Conservation (phyloP, 768 basidiomycete species). For the Hygrophoropsis aurantiaca region DNA sequence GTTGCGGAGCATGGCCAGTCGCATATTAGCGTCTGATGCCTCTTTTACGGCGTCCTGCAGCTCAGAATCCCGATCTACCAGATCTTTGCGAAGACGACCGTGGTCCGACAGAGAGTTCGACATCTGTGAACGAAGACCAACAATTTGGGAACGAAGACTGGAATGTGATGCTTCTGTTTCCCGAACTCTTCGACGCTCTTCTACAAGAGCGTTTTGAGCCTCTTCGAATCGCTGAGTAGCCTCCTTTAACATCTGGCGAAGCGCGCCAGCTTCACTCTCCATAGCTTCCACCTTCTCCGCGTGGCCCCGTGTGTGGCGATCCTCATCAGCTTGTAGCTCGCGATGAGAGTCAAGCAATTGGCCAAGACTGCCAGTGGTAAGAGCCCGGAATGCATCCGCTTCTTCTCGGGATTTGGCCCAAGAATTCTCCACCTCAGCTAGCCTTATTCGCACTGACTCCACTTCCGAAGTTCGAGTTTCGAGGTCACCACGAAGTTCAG, state of each 20-base stretch:
- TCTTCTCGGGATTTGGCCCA: slow-evolving; percentile 94
- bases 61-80: slow-evolving; percentile 63
- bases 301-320: slow-evolving; percentile 70
- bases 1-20: slow-evolving; percentile 76
- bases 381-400: slow-evolving; percentile 83
- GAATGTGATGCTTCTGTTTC: slow-evolving; percentile 67
- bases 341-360: slow-evolving; percentile 87
- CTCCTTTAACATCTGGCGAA: slow-evolving; percentile 82
- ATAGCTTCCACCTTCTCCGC: slow-evolving; percentile 80
- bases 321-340: slow-evolving; percentile 82
- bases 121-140: slow-evolving; percentile 72
- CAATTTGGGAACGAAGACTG: slow-evolving; percentile 68
- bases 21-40: slow-evolving; percentile 67
- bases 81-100: slow-evolving; percentile 68
- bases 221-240: slow-evolving; percentile 71
- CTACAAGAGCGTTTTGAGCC: slow-evolving; percentile 57
- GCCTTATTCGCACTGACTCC: slow-evolving; percentile 61
- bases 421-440: slow-evolving; percentile 83
- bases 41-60: slow-evolving; percentile 65
- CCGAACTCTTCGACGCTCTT: slow-evolving; percentile 64
- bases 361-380: slow-evolving; percentile 84
- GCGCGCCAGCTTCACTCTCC: slow-evolving; percentile 71
- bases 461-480: slow-evolving; percentile 74
- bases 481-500: slow-evolving; percentile 78
- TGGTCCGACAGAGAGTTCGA: slow-evolving; percentile 66